Evolutionary conservation across 352 stramenopile species (phyloP).

Genomic region (Phytopythium cucurbitacearum): DNA sequence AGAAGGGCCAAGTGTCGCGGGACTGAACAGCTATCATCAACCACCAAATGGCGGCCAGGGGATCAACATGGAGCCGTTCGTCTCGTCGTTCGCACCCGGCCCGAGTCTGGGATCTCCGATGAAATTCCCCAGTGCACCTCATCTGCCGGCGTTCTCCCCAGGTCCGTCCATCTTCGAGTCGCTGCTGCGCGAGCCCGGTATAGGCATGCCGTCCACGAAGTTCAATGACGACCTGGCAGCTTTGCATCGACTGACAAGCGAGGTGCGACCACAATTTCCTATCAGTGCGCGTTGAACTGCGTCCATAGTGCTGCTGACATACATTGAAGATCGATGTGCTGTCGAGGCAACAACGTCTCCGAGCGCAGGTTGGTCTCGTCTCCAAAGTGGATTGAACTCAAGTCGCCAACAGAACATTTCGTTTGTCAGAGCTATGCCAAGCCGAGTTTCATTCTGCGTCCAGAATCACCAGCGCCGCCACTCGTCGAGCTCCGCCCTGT

Average conservation of each 20-base stretch:
- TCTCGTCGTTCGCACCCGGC: background rate
- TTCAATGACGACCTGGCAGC: conserved; percentile 39
- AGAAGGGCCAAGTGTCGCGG: too few species aligned
- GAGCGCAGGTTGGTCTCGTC: conserved; percentile 11
- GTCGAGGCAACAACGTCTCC: conserved; percentile 7
- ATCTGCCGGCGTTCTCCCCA: conserved; percentile 23
- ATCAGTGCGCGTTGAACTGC: background rate
- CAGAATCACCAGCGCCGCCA: conserved; percentile 6
- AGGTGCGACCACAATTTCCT: conserved; percentile 13
- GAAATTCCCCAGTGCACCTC: background rate
- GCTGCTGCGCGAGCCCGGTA: conserved; percentile 31
- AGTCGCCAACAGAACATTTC: background rate
- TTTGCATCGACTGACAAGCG: conserved; percentile 28
- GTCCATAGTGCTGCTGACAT: too few species aligned
- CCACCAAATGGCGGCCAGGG: too few species aligned
- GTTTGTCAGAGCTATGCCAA: conserved; percentile 20
- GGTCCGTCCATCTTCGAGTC: conserved; percentile 49
- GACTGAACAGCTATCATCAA: background rate
- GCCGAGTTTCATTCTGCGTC: conserved; percentile 27
- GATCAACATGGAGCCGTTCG: background rate
- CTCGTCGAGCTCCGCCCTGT: too few species aligned
- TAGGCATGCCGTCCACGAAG: conserved; percentile 13
- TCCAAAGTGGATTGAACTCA: background rate
- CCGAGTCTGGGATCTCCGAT: background rate
- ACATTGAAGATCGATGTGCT: conserved; percentile 13